Conservation (phyloP, 1,284 basidiomycete species). For the Rhizoctonia solani region DNA sequence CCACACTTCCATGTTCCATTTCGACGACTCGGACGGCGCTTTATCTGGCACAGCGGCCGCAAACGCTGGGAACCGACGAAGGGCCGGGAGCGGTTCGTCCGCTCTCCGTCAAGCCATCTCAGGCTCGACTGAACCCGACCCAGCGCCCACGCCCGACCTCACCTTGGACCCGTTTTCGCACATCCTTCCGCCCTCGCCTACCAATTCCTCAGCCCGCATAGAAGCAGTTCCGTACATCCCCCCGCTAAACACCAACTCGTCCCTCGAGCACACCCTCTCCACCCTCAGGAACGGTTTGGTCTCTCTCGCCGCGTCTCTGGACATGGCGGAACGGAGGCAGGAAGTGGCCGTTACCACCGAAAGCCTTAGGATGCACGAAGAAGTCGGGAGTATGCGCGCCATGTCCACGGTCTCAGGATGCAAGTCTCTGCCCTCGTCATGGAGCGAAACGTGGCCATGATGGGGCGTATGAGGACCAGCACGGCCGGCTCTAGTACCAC, state of each 20-base stretch:
- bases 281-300: constrained; percentile 65
- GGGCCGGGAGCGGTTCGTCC: too few relatives aligned
- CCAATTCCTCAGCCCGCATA: constrained; percentile 20
- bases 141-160: too few relatives aligned
- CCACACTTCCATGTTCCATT: constrained; percentile 31
- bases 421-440: constrained; percentile 70
- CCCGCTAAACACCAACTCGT: constrained; percentile 62
- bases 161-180: constrained; percentile 36
- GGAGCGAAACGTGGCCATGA: constrained; percentile 63
- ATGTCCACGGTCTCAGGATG: constrained; percentile 78
- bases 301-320: constrained; percentile 61
- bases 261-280: constrained; percentile 61
- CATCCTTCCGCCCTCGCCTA: constrained; percentile 4
- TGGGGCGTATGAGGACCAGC: constrained; percentile 45
- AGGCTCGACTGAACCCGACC: too few relatives aligned
- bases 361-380: constrained; percentile 71
- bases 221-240: constrained; percentile 50
- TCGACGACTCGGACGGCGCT: constrained; percentile 25
- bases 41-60: too few relatives aligned
- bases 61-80: too few relatives aligned
- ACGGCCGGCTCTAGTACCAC: not conserved
- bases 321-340: constrained; percentile 63
- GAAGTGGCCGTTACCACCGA: constrained; percentile 73
- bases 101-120: not conserved
- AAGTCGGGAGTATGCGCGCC: constrained; percentile 71